Evolutionary conservation across 192 early-diverging fungal species (phyloP).

Genomic region (Gaertneriomyces sp.): DNA sequence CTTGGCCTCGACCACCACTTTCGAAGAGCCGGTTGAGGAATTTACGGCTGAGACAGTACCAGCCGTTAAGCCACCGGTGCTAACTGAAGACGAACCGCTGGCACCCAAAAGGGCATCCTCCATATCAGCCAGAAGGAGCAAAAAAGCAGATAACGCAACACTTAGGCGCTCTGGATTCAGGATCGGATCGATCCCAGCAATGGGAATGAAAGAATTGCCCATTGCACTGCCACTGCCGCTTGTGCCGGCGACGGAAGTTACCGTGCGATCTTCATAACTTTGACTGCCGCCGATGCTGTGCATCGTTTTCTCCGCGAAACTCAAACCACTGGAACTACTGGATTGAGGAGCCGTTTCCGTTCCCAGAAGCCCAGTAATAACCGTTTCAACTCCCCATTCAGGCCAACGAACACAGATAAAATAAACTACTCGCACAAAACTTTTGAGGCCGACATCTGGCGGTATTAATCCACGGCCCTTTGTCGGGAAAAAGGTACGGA

Average conservation of each 20-base stretch:
- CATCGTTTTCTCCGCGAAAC: slow-evolving; percentile 7
- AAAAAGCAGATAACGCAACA: slow-evolving; percentile 70
- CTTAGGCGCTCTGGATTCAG: slow-evolving; percentile 66
- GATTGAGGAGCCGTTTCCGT: slow-evolving; percentile 35
- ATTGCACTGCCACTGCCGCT: background rate
- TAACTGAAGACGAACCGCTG: slow-evolving; percentile 13
- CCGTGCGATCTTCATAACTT: slow-evolving; percentile 17
- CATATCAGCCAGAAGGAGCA: slow-evolving; percentile 68
- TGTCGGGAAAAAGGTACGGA: slow-evolving; percentile 58
- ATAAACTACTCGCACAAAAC: slow-evolving; percentile 70
- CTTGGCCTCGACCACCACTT: slow-evolving; percentile 54
- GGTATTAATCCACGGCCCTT: slow-evolving; percentile 55
- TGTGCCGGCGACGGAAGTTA: slow-evolving; percentile 3
- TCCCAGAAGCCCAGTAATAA: slow-evolving; percentile 64
- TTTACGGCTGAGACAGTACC: slow-evolving; percentile 35
- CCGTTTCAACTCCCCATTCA: slow-evolving; percentile 66
- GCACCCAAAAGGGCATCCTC: slow-evolving; percentile 46
- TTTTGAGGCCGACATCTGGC: slow-evolving; percentile 60
- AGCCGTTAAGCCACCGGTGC: slow-evolving; percentile 17
- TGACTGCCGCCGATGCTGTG: background rate
- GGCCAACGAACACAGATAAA: slow-evolving; percentile 59
- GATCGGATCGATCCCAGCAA: slow-evolving; percentile 45
- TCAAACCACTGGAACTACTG: slow-evolving; percentile 10
- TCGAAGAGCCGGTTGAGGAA: slow-evolving; percentile 16
- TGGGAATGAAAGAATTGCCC: background rate